These are phyloP conservation scores for Neoarthrinium moseri DNA, from an alignment of 2,329 filamentous ascomycete species.

Conservation along the genomic window DNA sequence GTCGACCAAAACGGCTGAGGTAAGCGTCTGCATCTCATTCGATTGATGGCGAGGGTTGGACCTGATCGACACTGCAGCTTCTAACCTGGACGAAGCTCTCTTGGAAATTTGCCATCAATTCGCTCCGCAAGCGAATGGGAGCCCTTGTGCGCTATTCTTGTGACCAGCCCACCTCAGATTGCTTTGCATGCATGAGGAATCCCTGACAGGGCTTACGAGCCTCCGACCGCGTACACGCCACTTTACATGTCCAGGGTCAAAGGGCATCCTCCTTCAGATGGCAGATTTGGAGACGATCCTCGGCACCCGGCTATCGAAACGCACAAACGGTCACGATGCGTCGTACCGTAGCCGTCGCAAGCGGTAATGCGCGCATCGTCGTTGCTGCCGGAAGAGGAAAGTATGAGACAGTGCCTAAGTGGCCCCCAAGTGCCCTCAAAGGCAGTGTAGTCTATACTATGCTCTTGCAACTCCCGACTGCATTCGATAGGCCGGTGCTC, in stretches of 20 bases:
- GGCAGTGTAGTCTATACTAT: too few relatives aligned
- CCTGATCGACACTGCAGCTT: slow-evolving; percentile 8
- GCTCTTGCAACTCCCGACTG: too few relatives aligned
- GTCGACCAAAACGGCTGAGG: background rate
- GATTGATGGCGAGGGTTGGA: background rate
- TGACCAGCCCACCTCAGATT: background rate
- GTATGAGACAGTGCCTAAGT: too few relatives aligned
- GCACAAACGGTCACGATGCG: too few relatives aligned
- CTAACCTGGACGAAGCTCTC: background rate
- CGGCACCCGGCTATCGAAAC: too few relatives aligned
- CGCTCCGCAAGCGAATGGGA: slow-evolving; percentile 4
- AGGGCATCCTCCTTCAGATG: background rate
- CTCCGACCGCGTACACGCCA: background rate
- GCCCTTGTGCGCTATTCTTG: background rate
- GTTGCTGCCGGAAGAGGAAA: too few relatives aligned
- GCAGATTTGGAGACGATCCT: background rate
- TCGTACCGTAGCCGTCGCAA: too few relatives aligned
- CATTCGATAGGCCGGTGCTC: too few relatives aligned
- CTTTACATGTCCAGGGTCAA: background rate
- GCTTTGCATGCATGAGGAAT: too few relatives aligned
- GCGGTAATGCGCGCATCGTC: too few relatives aligned
- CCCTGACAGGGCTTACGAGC: background rate
- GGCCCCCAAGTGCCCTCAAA: too few relatives aligned
- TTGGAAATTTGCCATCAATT: slow-evolving; percentile 8
- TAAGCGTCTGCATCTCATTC: slow-evolving; percentile 3